phyloP scores from a whole-genome alignment of 2,329 filamentous ascomycete genomes.

The Monosporascus sp. region DNA sequence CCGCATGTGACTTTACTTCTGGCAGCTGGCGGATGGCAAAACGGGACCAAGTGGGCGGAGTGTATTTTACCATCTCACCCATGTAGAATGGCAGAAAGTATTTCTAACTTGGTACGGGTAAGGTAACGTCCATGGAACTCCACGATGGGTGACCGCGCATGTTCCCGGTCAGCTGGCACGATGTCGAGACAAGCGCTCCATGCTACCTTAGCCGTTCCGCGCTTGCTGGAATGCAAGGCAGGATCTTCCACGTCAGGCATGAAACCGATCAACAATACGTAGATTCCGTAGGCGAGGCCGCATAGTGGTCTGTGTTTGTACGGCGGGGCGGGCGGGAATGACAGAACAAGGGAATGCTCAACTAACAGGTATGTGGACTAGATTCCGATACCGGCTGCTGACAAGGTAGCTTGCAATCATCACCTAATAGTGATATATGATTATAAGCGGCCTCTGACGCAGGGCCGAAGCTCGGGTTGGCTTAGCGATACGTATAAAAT shows the following conservation, averaged over 20 bases:
- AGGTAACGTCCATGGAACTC: background rate
- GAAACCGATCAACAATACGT: background rate
- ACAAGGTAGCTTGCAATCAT: background rate
- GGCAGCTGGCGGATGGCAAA: background rate
- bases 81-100: too few species aligned
- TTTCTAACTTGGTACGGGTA: too few species aligned
- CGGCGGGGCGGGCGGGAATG: background rate
- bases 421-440: background rate
- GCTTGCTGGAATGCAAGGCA: background rate
- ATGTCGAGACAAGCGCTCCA: background rate
- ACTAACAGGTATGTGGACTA: background rate
- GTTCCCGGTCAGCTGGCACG: background rate
- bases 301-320: background rate
- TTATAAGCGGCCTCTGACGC: background rate
- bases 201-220: background rate
- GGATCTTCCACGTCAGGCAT: background rate
- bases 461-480: background rate
- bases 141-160: background rate
- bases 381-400: background rate
- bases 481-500: background rate
- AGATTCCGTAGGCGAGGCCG: background rate
- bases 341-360: background rate
- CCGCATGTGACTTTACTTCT: background rate
- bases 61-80: too few species aligned
- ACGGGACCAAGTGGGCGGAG: too few species aligned